phyloP scores from a whole-genome alignment of 805 yeast species.

The Yamadazyma nakazawae region DNA sequence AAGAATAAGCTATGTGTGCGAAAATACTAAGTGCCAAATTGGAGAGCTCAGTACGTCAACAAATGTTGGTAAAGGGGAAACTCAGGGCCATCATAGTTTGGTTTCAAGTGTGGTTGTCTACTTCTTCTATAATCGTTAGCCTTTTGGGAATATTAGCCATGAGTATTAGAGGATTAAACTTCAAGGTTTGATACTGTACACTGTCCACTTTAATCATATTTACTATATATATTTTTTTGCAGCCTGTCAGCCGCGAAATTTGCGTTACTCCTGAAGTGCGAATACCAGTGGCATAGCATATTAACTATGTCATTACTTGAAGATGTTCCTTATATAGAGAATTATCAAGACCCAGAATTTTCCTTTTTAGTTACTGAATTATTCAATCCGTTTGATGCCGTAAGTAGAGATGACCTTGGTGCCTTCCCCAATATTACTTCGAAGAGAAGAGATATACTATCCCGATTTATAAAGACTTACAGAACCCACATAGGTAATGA shows the following conservation, averaged over 20 bases:
- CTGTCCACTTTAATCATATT: too few species aligned
- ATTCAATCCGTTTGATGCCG: slow-evolving; percentile 38
- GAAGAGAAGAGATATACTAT: slow-evolving; percentile 25
- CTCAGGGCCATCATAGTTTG: too few species aligned
- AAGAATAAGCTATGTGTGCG: too few species aligned
- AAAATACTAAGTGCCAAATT: too few species aligned
- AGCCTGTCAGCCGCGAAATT: neutral
- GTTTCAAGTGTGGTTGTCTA: too few species aligned
- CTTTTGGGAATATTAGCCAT: too few species aligned
- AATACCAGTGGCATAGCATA: neutral
- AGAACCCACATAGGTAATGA: slow-evolving; percentile 41
- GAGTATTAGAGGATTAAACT: too few species aligned
- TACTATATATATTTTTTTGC: neutral
- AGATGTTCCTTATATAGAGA: slow-evolving; percentile 25
- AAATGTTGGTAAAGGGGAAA: too few species aligned
- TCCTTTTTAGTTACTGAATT: slow-evolving; percentile 38
- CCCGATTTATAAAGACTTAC: slow-evolving; percentile 28
- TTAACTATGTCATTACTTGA: slow-evolving; percentile 17
- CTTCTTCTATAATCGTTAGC: too few species aligned
- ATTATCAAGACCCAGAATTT: slow-evolving; percentile 41
- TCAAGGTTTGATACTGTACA: too few species aligned
- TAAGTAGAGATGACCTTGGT: slow-evolving; percentile 24
- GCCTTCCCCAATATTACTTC: slow-evolving; percentile 21
- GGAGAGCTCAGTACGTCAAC: too few species aligned
- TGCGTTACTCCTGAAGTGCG: neutral